These are phyloP conservation scores for Boletus fagicola DNA, from an alignment of 768 basidiomycete genomes.

Conservation along the genomic window DNA sequence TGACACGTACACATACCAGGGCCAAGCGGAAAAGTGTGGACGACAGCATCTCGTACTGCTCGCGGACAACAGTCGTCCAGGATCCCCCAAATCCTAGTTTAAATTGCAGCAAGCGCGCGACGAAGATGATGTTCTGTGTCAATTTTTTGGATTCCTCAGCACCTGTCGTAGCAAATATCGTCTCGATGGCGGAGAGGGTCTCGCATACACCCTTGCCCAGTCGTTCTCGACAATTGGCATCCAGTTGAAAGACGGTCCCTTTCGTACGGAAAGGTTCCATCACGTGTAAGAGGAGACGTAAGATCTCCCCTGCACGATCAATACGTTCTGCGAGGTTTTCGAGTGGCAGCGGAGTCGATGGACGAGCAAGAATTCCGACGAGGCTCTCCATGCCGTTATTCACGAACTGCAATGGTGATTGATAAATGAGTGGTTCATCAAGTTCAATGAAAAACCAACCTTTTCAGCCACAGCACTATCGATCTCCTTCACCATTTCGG, in stretches of 20 bases:
- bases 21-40: constrained; percentile 46
- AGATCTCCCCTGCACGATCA: constrained; percentile 59
- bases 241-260: constrained; percentile 49
- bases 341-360: constrained; percentile 25
- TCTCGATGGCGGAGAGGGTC: constrained; percentile 44
- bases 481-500: constrained; percentile 75
- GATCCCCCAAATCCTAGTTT: constrained; percentile 59
- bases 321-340: constrained; percentile 41
- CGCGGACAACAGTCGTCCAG: constrained; percentile 55
- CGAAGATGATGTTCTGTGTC: constrained; percentile 49
- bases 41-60: constrained; percentile 43
- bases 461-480: constrained; percentile 65
- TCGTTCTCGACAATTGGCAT: constrained; percentile 48
- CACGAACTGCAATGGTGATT: constrained; percentile 50
- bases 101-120: constrained; percentile 71
- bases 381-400: constrained; percentile 72
- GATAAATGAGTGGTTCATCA: neutral
- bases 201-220: constrained; percentile 50
- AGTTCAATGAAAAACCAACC: constrained; percentile 35
- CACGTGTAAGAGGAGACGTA: constrained; percentile 67
- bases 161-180: constrained; percentile 29
- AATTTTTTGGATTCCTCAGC: constrained; percentile 27
- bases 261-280: constrained; percentile 59
- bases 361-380: constrained; percentile 48
- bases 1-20: constrained; percentile 42